Base-by-base conservation (phyloP, 805 yeast species). In the Candida ortonii region DNA sequence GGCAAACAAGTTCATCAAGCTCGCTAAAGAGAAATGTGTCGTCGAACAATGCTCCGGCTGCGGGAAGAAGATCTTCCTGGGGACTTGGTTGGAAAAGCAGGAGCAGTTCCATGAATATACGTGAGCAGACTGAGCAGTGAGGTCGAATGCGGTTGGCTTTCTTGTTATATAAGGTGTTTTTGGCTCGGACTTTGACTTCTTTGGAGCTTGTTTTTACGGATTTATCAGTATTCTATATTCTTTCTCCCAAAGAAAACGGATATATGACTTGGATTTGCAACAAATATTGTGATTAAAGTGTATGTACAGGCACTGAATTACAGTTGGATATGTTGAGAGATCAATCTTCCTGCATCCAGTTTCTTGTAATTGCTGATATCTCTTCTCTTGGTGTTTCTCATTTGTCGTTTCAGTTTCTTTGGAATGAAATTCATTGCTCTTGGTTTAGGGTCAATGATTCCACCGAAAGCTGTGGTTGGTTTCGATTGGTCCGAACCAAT, bases 381-480 rank as follows among this genome's bases (percentile, higher is more conserved):
- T 39, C 54, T 52, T 32, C 55, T 51, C 57, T 65, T 70, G 37
- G 62, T 59, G 48, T 75, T 76, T 28, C 59, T 50, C 64, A 80
- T 54, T 49, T 67, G 62, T 44, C 70, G 65, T 39, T 62, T 61
- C 14, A 73, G 49, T 22, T 55, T 59, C 50, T 65, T 70, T 27
- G 86, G 74, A n/a, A 81, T 65, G 49, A 76, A 84, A 14, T 84
- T 80, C 59, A 70, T 68, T 7, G 85, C 74, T n/a, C 73, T 70
- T 25, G 77, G 80, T 17, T 70, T 70, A 31, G 53, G 60, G 37
- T 68, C 65, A 39, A 70, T 66, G 39, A 83, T 63, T 15, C 97
- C 97, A 27, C 72, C 87, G 52, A 81, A 86, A 1, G 88, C 83
- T 20, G 69, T 73, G 25, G 79, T 71, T 10, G 90, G 88, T 52